Evolutionary conservation across 495 filamentous ascomycete species (phyloP), one percentile per base, ranked within the genome.

Genomic region (Talaromyces thailandensis): DNA sequence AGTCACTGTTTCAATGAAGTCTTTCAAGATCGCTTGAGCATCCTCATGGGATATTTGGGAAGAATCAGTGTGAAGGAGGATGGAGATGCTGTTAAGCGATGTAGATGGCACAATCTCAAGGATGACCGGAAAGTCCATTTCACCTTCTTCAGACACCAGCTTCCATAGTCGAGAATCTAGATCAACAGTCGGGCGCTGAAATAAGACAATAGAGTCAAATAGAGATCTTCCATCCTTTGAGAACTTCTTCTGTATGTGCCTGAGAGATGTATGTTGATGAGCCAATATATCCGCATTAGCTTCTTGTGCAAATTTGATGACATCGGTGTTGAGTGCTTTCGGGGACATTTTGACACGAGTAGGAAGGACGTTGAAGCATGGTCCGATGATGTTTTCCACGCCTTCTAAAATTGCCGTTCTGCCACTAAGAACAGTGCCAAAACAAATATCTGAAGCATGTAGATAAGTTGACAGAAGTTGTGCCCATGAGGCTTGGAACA

Each of bases 351-450:
- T 69, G 58, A 88, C 70, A 28, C 90, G 78, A 12, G 91, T 68
- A 3, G 91, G 89, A 23, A 94, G 73, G 0, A 91, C 93, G 67
- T 93, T 94, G 76, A 95, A 93, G 69, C 89, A 93, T 3, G 91
- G 91, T 2, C 87, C 89, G 24, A 93, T 82, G 6, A 93, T 82
- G 7, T 77, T 73, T 35, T 91, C 84, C 23, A 91, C 78, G 2
- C 78, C 79, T 16, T 88, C 78, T 6, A 91, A 67, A 3, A 86
- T 72, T 11, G 88, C 66, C 0, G 84, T 86, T 35, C 91, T 83
- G 1, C 91, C 91, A 66, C 82, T 90, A 60, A 91, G 82, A 6
- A 94, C 85, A 65, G 85, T 92, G 0, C 91, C 91, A 61, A 95
- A 94, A 72, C 88, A 92, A n/a, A 95, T 65, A 64, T 94, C 90